Evolutionary conservation across 306 rosid species (phyloP).

Genomic region (Cicer cuneatum): DNA sequence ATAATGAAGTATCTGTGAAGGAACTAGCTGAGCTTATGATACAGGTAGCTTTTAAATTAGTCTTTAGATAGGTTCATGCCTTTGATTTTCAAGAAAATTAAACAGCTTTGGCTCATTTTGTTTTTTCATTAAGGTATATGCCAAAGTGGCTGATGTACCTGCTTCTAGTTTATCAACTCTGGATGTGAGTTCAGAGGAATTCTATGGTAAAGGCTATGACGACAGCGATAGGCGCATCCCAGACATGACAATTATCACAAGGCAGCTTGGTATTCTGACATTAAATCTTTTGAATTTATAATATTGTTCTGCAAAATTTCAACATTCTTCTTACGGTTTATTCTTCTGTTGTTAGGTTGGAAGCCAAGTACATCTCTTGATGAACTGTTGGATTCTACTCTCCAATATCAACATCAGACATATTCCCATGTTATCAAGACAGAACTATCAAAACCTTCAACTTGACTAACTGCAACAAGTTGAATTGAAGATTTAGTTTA

Average conservation of each 20-base stretch:
- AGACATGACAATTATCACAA: constrained; percentile 80
- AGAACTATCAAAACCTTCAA: constrained; percentile 60
- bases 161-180: constrained; percentile 63
- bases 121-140: constrained; percentile 59
- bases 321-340: constrained; percentile 14
- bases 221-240: constrained; percentile 90
- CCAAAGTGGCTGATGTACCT: constrained; percentile 73
- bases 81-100: not conserved
- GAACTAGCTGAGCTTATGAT: constrained; percentile 89
- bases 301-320: constrained; percentile 19
- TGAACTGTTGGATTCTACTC: constrained; percentile 77
- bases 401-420: constrained; percentile 82
- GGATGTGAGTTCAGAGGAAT: constrained; percentile 68
- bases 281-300: not conserved
- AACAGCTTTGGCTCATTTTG: constrained; percentile 8
- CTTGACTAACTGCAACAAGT: constrained; percentile 33
- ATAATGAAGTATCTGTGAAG: constrained; percentile 82
- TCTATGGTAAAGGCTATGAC: constrained; percentile 86
- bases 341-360: constrained; percentile 62
- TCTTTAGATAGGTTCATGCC: not conserved
- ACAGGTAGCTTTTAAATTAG: constrained; percentile 49
- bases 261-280: constrained; percentile 70
- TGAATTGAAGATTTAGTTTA: constrained; percentile 20
- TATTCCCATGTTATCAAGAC: constrained; percentile 71
- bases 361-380: constrained; percentile 76